Percentiles rank a stretch among this genome's conserved stretches.
Evolutionary conservation across 768 basidiomycete genomes (phyloP).

Genomic region (Suillus cothurnatus): DNA sequence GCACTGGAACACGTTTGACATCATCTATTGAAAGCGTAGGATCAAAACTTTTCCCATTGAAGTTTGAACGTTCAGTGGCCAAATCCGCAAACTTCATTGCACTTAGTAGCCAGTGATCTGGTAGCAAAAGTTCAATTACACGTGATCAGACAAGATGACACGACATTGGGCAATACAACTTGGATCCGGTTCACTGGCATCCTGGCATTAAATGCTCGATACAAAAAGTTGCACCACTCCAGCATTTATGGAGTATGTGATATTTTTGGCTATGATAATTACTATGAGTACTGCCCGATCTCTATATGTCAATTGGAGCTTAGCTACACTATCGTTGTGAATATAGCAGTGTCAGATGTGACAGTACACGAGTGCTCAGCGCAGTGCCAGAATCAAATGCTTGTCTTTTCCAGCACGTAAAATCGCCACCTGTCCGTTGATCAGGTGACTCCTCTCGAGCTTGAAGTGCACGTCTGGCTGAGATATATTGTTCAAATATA

Average conservation of each 20-base stretch:
- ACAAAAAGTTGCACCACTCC: neutral
- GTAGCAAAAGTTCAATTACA: slow-evolving; percentile 8
- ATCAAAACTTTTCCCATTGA: too few relatives aligned
- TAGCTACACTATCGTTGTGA: neutral
- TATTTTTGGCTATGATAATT: neutral
- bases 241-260: neutral
- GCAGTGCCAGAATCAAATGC: slow-evolving; percentile 53
- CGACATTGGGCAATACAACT: slow-evolving; percentile 10
- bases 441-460: slow-evolving; percentile 47
- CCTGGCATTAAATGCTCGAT: neutral
- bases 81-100: too few relatives aligned
- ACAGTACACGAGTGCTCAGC: slow-evolving; percentile 12
- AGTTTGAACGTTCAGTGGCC: too few relatives aligned
- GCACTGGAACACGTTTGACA: too few relatives aligned
- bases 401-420: slow-evolving; percentile 78
- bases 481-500: slow-evolving; percentile 70
- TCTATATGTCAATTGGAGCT: neutral
- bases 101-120: too few relatives aligned
- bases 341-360: neutral
- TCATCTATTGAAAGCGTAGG: too few relatives aligned
- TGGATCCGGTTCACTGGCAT: neutral
- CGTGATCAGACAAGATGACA: slow-evolving; percentile 4
- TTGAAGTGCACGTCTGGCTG: slow-evolving; percentile 52
- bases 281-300: neutral
- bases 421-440: slow-evolving; percentile 64